These are phyloP conservation scores for Thozetella sp. DNA, from an alignment of 495 filamentous ascomycete genomes.

Conservation along the genomic window DNA sequence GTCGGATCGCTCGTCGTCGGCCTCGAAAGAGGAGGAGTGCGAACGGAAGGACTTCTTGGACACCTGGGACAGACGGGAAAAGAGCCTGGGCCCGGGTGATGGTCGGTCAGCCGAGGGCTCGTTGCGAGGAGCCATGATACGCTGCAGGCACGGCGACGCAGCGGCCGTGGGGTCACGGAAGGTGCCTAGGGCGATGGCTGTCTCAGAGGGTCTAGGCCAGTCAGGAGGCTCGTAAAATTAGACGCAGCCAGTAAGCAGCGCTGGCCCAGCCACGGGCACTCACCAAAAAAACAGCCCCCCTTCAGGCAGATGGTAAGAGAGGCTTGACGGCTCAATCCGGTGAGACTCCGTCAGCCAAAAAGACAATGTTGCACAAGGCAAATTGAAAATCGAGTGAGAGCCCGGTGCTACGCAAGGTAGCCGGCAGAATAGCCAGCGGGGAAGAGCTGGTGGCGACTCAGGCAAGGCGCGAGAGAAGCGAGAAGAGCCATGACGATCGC, in stretches of 20 bases:
- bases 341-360: neutral
- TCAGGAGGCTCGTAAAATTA: neutral
- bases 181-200: neutral
- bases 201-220: neutral
- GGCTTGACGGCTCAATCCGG: neutral
- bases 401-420: neutral
- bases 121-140: constrained; percentile 35
- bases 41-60: constrained; percentile 45
- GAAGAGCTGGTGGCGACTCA: neutral
- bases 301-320: neutral
- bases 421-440: neutral
- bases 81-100: constrained; percentile 37
- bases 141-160: neutral
- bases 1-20: constrained; percentile 63
- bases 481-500: too few species aligned
- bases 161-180: neutral
- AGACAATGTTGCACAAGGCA: neutral
- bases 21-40: constrained; percentile 56
- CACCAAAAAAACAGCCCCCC: neutral
- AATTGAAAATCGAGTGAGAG: neutral
- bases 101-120: constrained; percentile 26
- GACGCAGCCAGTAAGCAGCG: neutral
- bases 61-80: constrained; percentile 42
- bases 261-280: neutral
- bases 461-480: too few species aligned